Evolutionary conservation across 169 alveolate species (phyloP), one percentile per base, ranked within the genome.

Genomic region (Plasmodium adleri): DNA sequence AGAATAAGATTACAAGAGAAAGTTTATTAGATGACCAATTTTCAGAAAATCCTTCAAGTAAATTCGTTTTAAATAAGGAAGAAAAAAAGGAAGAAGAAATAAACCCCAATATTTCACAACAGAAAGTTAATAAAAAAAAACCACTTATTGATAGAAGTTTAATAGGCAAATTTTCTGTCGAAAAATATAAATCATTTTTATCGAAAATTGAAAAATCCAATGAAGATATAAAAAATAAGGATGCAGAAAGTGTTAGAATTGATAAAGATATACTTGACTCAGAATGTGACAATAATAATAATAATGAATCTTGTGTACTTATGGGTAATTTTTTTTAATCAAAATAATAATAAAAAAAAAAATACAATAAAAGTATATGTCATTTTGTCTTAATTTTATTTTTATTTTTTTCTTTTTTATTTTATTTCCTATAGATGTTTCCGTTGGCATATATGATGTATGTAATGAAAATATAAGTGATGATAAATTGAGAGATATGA

Each of bases 1-100:
- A 20, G 45, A 45, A 43, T 9, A 70, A 43, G 59, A 6, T 63
- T 10, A 8, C 62, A 50, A 70, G 85, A 72, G 91, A 24, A 32
- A 83, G 86, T 32, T 83, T 83, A 83, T 72, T 83, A 71, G 91
- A 83, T 26, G 91, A 83, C 49, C 86, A 83, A 50, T 83, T 83
- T 68, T 39, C 54, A 56, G 74, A 49, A 50, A 72, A 47, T 28
- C 1, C 24, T 13, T 56, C 71, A 45, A 63, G 71, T 83, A 83
- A 58, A 28, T 62, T 83, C 45, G 54, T 83, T 43, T 43, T 83
- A 15, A 45, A 32, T 71, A 83, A 58, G 20, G 67, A 83, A 28
- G 43, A 70, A 70, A n/a, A 56, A n/a, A 49, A 15, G 9, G 20
- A 22, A 17, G 52, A 70, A 68, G 39, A 15, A 62, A 43, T 13